Conservation (phyloP, 306 rosid genomes). For the Sicyos edulis region DNA sequence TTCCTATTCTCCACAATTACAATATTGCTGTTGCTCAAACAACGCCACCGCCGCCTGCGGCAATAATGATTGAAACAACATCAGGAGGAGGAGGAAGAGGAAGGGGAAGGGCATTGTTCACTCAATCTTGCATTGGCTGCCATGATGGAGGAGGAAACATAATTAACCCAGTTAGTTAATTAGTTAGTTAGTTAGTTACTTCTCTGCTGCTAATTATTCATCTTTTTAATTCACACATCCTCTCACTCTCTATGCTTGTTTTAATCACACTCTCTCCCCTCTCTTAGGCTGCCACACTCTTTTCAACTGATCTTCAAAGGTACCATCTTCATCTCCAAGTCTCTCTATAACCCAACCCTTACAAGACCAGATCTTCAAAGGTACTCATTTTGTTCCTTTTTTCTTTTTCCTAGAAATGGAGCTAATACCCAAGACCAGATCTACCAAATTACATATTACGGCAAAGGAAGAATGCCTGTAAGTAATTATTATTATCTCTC, state of each 20-base stretch:
- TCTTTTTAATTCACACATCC: no score
- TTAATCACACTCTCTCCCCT: slow-evolving; percentile 13
- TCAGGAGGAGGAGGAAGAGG: no score
- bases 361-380: no score
- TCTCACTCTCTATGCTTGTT: no score
- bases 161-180: not conserved
- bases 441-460: slow-evolving; percentile 67
- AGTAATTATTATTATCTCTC: slow-evolving; percentile 15
- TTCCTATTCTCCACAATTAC: not conserved
- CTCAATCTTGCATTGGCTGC: slow-evolving; percentile 80
- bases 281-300: slow-evolving; percentile 72
- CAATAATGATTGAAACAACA: no score
- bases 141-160: slow-evolving; percentile 85
- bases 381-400: not conserved
- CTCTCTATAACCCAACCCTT: no score
- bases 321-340: no score
- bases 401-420: slow-evolving; percentile 55
- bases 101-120: slow-evolving; percentile 45
- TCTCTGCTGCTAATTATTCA: no score
- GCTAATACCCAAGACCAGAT: slow-evolving; percentile 75
- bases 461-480: slow-evolving; percentile 91
- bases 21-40: no score
- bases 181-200: no score
- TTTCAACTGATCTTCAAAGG: slow-evolving; percentile 70
- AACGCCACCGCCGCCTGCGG: no score